A percentile compares a stretch with the other conserved stretches of the same genome.
These are phyloP conservation scores for Diaporthe ilicicola DNA, from an alignment of 2,329 filamentous ascomycete genomes.

Conservation along the genomic window DNA sequence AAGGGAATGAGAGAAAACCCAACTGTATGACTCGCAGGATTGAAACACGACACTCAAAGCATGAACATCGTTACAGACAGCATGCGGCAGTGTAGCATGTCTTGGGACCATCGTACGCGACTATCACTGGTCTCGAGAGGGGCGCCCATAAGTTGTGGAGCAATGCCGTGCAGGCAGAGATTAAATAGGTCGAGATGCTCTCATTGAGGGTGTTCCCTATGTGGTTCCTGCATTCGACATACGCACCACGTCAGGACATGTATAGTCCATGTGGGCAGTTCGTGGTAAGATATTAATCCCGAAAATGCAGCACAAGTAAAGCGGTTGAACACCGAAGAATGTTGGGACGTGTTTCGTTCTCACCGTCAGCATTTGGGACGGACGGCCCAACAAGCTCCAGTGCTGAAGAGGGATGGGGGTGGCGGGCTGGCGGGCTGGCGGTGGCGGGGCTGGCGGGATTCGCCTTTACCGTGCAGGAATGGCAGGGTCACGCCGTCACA, in stretches of 20 bases:
- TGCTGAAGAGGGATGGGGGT: background rate
- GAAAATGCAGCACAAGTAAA: background rate
- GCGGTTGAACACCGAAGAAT: constrained; percentile 13
- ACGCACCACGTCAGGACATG: background rate
- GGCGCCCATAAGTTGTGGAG: background rate
- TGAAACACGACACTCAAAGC: background rate
- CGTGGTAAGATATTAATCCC: background rate
- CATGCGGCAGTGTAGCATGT: background rate
- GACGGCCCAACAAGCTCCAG: constrained; percentile 25
- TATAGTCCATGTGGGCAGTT: constrained; percentile 15
- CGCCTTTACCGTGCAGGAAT: background rate
- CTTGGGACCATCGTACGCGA: background rate
- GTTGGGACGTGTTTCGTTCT: constrained; percentile 23
- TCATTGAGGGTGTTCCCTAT: background rate
- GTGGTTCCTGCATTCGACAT: background rate
- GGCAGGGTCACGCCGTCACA: constrained; percentile 16
- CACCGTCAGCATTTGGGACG: constrained; percentile 18
- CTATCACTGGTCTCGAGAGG: background rate
- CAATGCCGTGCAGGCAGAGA: background rate
- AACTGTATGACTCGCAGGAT: background rate
- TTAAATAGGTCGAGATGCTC: background rate
- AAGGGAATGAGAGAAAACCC: background rate
- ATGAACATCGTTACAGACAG: background rate
- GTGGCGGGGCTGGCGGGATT: constrained; percentile 15
- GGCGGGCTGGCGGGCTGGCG: background rate